Evolutionary conservation across 345 rosid genomes (phyloP).

Genomic region (Jatropha curcas): DNA sequence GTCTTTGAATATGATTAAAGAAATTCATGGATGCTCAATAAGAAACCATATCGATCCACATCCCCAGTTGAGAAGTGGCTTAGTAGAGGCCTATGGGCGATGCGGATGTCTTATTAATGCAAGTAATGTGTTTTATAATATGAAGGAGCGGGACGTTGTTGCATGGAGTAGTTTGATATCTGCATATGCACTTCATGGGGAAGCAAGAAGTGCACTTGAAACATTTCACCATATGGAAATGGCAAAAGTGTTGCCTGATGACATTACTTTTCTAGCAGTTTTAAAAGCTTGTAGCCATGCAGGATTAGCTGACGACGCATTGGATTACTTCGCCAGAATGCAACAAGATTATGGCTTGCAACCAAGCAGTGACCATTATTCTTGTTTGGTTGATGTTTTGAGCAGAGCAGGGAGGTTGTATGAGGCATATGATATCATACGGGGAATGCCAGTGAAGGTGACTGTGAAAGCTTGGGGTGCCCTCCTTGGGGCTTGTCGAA

Average conservation of each 20-base stretch:
- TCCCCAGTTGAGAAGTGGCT: constrained; percentile 49
- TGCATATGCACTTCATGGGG: constrained; percentile 63
- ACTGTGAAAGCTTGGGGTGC: constrained; percentile 70
- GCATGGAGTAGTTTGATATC: constrained; percentile 73
- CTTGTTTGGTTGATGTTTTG: constrained; percentile 60
- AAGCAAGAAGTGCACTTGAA: constrained; percentile 47
- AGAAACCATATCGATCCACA: constrained; percentile 47
- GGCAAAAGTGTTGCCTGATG: constrained; percentile 52
- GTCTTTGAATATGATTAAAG: constrained; percentile 42
- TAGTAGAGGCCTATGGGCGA: constrained; percentile 62
- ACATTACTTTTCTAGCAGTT: constrained; percentile 54
- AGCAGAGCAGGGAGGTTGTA: constrained; percentile 58
- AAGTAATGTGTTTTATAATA: constrained; percentile 32
- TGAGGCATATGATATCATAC: constrained; percentile 52
- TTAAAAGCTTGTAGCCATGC: constrained; percentile 70
- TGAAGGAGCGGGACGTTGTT: constrained; percentile 56
- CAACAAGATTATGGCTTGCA: constrained; percentile 36
- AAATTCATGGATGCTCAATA: constrained; percentile 55
- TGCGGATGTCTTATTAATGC: constrained; percentile 49
- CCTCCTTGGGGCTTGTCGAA: constrained; percentile 59
- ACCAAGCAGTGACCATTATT: constrained; percentile 57
- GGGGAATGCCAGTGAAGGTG: constrained; percentile 49
- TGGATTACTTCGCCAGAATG: constrained; percentile 42
- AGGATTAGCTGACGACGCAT: constrained; percentile 62
- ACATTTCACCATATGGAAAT: constrained; percentile 56